Evolutionary conservation across 495 filamentous ascomycete species (phyloP), one percentile per base, ranked within the genome.

Genomic region (Hyaloscypha finlandica): DNA sequence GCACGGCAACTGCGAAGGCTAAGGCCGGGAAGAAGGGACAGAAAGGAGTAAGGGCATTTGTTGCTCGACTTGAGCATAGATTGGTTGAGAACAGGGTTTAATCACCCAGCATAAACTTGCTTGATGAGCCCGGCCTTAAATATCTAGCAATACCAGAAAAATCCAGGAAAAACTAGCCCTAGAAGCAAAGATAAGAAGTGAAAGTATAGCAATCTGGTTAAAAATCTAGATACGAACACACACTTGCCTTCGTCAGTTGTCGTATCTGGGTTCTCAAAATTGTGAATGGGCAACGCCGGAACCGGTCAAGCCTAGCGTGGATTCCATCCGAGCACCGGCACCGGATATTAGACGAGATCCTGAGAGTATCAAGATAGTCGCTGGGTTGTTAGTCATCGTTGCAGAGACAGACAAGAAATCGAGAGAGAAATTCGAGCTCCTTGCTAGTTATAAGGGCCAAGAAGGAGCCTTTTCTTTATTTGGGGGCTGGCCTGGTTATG

Each of bases 401-500:
- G 85, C 83, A 6, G 73, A 74, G 56, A 5, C 77, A 71, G 14
- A 86, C 48, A 83, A 84, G 63, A 84, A 84, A 59, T 85, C 86
- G 0, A 70, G 73, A 25, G 81, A 73, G 0, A 87, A 87, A 69
- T 86, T 69, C 73, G 79, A 39, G 72, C 71, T 1, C 80, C 83
- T 45, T 81, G 81, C 66, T 57, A 79, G 8, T 51, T 86, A 86
- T 70, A 84, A 81, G 14, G 84, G 84, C 54, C 75, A 73, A n/a
- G 85, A 88, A 70, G 86, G 86, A 2, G 85, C 82, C 4, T 72
- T 86, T 32, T 83, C 85, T 6, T 71, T 88, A 51, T 89, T 87
- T 70, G 84, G 85, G 8, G 86, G 85, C n/a, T 88, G 85, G 85
- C 85, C 85, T 8, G 86, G 85, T 0, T 84, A 85, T 67, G 84